These are phyloP conservation scores for Udeniomyces megalosporus DNA, from an alignment of 768 basidiomycete species.

Conservation along the genomic window DNA sequence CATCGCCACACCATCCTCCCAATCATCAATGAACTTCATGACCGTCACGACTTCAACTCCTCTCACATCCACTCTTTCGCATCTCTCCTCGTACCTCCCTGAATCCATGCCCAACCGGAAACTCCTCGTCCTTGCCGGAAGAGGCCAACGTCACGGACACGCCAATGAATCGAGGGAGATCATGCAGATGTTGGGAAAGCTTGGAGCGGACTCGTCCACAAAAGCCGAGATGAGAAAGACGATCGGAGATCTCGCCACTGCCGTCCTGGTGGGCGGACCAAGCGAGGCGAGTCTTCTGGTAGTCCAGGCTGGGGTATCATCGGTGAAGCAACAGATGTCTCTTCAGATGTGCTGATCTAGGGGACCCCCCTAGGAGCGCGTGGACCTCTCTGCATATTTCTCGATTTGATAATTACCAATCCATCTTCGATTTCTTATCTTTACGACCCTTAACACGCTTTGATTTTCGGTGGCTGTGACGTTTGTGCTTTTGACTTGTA, in stretches of 20 bases:
- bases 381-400: no score
- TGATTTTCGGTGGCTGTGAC: no score
- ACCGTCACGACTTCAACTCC: conserved; percentile 29
- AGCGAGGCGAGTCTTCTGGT: conserved; percentile 27
- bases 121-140: conserved; percentile 51
- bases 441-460: no score
- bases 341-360: no score
- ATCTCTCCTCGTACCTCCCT: conserved; percentile 24
- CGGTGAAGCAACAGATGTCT: no score
- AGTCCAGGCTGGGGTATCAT: conserved; percentile 28
- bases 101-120: background rate
- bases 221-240: conserved; percentile 40
- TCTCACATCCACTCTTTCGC: conserved; percentile 34
- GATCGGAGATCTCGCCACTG: conserved; percentile 66
- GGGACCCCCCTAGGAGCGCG: no score
- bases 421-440: no score
- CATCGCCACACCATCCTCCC: no score
- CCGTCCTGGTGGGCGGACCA: conserved; percentile 45
- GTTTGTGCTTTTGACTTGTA: no score
- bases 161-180: conserved; percentile 37
- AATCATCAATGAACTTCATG: conserved; percentile 48
- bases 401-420: no score
- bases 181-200: conserved; percentile 43
- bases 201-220: conserved; percentile 27
- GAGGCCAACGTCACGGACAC: conserved; percentile 33